Evolutionary conservation across 148 eudicot species (phyloP).

Genomic region (Amaranthus palmeri): DNA sequence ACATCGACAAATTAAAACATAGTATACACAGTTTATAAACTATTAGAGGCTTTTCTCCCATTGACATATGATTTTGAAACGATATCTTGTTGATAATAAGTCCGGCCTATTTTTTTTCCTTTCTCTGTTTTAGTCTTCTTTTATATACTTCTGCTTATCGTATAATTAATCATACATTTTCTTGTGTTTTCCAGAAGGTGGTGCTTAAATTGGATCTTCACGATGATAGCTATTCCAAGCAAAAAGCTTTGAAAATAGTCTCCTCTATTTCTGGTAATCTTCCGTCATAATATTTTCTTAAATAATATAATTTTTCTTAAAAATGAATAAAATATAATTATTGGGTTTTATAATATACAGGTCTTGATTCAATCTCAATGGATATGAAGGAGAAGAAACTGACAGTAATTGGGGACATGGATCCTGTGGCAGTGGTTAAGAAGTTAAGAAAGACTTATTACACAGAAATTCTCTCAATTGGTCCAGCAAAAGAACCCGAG

Average conservation of each 20-base stretch:
- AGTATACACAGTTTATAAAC: too few relatives aligned
- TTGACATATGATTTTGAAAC: too few relatives aligned
- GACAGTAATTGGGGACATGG: conserved; percentile 56
- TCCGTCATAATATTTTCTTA: not conserved
- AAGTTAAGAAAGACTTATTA: conserved; percentile 50
- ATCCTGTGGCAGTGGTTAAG: conserved; percentile 43
- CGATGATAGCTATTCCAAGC: conserved; percentile 61
- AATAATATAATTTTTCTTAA: too few relatives aligned
- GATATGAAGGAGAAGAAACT: conserved; percentile 49
- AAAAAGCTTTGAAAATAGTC: conserved; percentile 57
- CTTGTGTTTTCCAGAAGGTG: conserved; percentile 16
- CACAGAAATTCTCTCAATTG: conserved; percentile 50
- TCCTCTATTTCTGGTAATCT: conserved; percentile 51
- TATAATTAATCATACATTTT: not conserved
- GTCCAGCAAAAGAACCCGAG: conserved; percentile 49
- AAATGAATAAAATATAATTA: not conserved
- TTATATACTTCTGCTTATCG: not conserved
- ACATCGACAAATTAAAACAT: too few relatives aligned
- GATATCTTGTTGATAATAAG: too few relatives aligned
- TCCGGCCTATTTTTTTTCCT: too few relatives aligned
- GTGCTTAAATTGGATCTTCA: conserved; percentile 41
- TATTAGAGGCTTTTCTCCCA: too few relatives aligned
- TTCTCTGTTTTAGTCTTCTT: too few relatives aligned
- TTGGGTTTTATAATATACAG: conserved; percentile 32
- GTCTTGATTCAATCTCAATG: conserved; percentile 58